A percentile compares a stretch with the other conserved stretches of the same genome.
Conservation (phyloP, 1,139 yeast genomes). For the Groenewaldozyma auringiensis region DNA sequence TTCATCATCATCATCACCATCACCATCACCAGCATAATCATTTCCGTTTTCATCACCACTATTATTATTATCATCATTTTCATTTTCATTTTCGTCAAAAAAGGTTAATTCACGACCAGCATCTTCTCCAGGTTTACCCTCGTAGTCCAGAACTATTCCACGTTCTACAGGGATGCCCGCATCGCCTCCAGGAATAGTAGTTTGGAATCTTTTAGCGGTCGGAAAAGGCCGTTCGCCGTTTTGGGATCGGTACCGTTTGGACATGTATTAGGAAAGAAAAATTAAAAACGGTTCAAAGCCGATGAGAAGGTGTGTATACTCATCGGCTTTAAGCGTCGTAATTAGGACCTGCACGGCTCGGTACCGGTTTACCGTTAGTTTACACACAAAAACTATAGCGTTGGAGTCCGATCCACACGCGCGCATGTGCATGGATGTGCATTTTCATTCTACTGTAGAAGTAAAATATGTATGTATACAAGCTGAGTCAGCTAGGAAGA, state of each 20-base stretch:
- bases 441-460: no score
- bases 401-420: no score
- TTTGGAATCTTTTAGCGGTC: slow-evolving; percentile 1
- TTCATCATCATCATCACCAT: neutral
- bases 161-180: neutral
- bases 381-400: no score
- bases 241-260: slow-evolving; percentile 3
- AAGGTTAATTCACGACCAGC: neutral
- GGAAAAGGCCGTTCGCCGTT: slow-evolving; percentile 1
- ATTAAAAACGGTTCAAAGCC: no score
- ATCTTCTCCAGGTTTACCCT: neutral
- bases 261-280: slow-evolving; percentile 11
- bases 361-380: no score
- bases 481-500: no score
- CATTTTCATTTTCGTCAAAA: neutral
- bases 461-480: no score
- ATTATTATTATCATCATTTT: neutral
- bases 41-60: neutral
- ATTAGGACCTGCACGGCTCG: no score
- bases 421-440: no score
- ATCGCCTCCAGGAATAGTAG: neutral
- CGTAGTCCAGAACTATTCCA: neutral
- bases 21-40: neutral
- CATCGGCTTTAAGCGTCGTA: no score
- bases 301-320: no score